Conservation (phyloP, 2,329 filamentous ascomycete species). For the Colletotrichum sp. region DNA sequence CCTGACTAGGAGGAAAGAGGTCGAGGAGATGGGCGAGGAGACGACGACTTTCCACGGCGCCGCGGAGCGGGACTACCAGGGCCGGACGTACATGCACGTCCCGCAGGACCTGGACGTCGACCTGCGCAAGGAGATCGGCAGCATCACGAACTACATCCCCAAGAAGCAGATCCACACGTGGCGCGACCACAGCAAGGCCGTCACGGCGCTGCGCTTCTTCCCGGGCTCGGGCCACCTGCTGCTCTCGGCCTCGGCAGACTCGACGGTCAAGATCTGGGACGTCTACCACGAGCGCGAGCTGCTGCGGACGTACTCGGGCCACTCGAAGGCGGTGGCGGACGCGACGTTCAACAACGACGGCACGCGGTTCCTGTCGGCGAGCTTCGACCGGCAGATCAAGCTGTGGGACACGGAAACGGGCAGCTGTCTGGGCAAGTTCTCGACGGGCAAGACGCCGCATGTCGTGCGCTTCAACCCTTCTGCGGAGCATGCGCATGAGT, state of each 20-base stretch:
- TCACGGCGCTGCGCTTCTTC: slow-evolving; percentile 91
- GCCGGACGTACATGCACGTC: slow-evolving; percentile 96
- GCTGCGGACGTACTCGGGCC: slow-evolving; percentile 88
- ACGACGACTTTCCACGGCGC: slow-evolving; percentile 87
- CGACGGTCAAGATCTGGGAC: slow-evolving; percentile 93
- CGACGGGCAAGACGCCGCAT: slow-evolving; percentile 93
- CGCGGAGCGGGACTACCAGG: slow-evolving; percentile 89
- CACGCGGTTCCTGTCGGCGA: slow-evolving; percentile 86
- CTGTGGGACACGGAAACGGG: slow-evolving; percentile 98
- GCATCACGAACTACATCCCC: slow-evolving; percentile 87
- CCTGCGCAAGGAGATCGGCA: slow-evolving; percentile 80
- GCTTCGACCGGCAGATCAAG: slow-evolving; percentile 95
- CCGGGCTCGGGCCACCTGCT: slow-evolving; percentile 86
- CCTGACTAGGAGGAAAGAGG: slow-evolving; percentile 60
- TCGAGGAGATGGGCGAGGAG: slow-evolving; percentile 71
- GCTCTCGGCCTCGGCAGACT: slow-evolving; percentile 87
- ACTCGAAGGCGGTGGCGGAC: slow-evolving; percentile 89
- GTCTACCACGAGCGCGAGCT: slow-evolving; percentile 89
- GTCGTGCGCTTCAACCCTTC: slow-evolving; percentile 93
- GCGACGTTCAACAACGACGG: slow-evolving; percentile 85
- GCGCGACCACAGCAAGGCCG: slow-evolving; percentile 82
- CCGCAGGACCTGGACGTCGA: slow-evolving; percentile 90
- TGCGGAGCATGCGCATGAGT: slow-evolving; percentile 79
- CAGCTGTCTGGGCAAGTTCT: slow-evolving; percentile 85
- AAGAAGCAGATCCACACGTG: slow-evolving; percentile 93